phyloP scores from a whole-genome alignment of 2,329 filamentous ascomycete genomes.

The Pyrenophora graminea region DNA sequence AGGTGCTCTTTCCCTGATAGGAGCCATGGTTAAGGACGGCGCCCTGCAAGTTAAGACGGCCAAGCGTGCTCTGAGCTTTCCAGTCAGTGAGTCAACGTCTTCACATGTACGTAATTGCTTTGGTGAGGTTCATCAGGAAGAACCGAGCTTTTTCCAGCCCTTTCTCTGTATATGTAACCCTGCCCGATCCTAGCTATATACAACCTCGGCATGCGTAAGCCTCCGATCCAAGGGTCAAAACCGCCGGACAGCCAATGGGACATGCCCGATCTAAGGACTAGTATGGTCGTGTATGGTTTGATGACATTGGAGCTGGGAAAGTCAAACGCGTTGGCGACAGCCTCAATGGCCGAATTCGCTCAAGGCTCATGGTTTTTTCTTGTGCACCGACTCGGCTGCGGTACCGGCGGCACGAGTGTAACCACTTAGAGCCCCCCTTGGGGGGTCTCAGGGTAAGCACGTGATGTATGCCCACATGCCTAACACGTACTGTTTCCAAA shows the following conservation, averaged over 20 bases:
- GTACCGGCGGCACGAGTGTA: background rate
- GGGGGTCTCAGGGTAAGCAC: background rate
- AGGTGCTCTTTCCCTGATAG: background rate
- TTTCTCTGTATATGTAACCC: background rate
- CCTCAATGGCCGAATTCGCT: too few relatives aligned
- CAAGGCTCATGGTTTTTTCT: too few relatives aligned
- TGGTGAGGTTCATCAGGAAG: background rate
- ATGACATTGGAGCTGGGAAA: background rate
- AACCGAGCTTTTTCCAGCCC: background rate
- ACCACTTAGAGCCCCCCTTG: background rate
- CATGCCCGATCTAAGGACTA: background rate
- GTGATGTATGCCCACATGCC: too few relatives aligned
- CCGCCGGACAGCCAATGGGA: conserved; percentile 3
- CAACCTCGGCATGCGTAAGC: conserved; percentile 10
- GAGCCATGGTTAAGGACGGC: background rate
- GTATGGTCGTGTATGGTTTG: background rate
- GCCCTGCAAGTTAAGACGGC: background rate
- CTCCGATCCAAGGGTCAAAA: conserved; percentile 1
- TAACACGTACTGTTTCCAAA: conserved; percentile 2
- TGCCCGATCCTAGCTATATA: conserved; percentile 5
- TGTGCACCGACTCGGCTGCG: background rate
- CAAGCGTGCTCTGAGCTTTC: background rate
- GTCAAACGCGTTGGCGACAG: background rate
- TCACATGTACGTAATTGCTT: conserved; percentile 6
- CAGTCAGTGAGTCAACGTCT: background rate